Percentiles rank a stretch among this genome's conserved stretches.
These are phyloP conservation scores for Plasmopara viticola DNA, from an alignment of 352 stramenopile genomes.

Conservation along the genomic window DNA sequence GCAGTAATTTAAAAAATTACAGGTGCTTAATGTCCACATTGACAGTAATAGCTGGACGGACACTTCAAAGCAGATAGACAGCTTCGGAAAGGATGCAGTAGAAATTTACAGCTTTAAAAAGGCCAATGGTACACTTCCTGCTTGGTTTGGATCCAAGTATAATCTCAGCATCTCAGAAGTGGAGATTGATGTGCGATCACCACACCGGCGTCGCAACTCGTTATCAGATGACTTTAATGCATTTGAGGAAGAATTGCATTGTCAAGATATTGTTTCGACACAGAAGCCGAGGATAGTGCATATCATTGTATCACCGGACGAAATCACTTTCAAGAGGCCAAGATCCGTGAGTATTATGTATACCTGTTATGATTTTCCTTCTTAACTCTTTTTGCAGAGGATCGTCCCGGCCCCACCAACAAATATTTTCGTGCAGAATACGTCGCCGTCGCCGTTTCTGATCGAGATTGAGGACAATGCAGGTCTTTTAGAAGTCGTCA, in stretches of 20 bases:
- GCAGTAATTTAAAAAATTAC: constrained; percentile 2
- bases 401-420: constrained; percentile 29
- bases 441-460: constrained; percentile 41
- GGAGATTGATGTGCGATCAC: constrained; percentile 35
- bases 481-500: constrained; percentile 56
- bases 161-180: constrained; percentile 49
- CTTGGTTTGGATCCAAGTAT: constrained; percentile 58
- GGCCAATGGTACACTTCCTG: constrained; percentile 50
- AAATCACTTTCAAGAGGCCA: constrained; percentile 60
- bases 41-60: constrained; percentile 38
- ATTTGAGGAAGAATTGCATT: constrained; percentile 18
- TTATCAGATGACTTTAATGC: constrained; percentile 32
- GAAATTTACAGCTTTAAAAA: constrained; percentile 65
- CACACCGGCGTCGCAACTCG: constrained; percentile 22
- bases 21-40: constrained; percentile 67
- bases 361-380: constrained; percentile 2
- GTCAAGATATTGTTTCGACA: constrained; percentile 3
- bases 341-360: constrained; percentile 9
- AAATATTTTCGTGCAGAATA: constrained; percentile 80
- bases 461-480: constrained; percentile 56
- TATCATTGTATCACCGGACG: constrained; percentile 53
- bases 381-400: constrained; percentile 5
- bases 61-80: constrained; percentile 55
- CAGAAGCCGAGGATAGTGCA: constrained; percentile 30
- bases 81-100: constrained; percentile 57